A percentile compares a stretch with the other conserved stretches of the same genome.
Evolutionary conservation across 306 rosid species (phyloP).

Genomic region (Carpinus viminea): DNA sequence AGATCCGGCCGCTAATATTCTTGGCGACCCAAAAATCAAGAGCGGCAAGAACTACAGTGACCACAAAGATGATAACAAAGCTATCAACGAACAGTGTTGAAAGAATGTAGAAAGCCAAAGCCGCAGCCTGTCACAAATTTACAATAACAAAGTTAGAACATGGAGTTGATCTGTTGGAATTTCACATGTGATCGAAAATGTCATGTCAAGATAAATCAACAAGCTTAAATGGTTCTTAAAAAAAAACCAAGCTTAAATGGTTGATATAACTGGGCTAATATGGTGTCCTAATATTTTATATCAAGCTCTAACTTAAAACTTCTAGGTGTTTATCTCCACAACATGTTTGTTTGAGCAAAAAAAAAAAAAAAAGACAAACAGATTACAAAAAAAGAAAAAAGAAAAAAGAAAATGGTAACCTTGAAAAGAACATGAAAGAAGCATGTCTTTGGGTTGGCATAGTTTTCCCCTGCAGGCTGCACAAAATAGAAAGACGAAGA

Average conservation of each 20-base stretch:
- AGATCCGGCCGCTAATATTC: slow-evolving; percentile 90
- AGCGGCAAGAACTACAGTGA: slow-evolving; percentile 90
- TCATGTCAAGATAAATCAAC: neutral
- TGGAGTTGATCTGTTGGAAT: neutral
- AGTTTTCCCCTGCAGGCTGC: slow-evolving; percentile 84
- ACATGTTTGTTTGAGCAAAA: neutral
- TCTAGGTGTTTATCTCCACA: neutral
- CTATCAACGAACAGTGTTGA: slow-evolving; percentile 76
- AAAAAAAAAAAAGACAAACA: neutral
- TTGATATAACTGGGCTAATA: neutral
- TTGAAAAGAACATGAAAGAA: slow-evolving; percentile 96
- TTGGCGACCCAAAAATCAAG: slow-evolving; percentile 98
- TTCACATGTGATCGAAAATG: neutral
- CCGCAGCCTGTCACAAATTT: slow-evolving; percentile 56
- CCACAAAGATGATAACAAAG: slow-evolving; percentile 96
- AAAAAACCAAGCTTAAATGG: neutral
- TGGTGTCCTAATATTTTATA: neutral
- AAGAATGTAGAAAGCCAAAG: slow-evolving; percentile 93
- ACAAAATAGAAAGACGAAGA: neutral
- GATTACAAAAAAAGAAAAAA: neutral
- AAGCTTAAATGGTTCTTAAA: neutral
- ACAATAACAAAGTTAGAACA: neutral
- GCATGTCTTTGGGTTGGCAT: slow-evolving; percentile 89
- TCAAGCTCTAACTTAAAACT: neutral
- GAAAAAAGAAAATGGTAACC: slow-evolving; percentile 51